Evolutionary conservation across 2,329 filamentous ascomycete genomes (phyloP).

Genomic region (Colletotrichum limetticola): DNA sequence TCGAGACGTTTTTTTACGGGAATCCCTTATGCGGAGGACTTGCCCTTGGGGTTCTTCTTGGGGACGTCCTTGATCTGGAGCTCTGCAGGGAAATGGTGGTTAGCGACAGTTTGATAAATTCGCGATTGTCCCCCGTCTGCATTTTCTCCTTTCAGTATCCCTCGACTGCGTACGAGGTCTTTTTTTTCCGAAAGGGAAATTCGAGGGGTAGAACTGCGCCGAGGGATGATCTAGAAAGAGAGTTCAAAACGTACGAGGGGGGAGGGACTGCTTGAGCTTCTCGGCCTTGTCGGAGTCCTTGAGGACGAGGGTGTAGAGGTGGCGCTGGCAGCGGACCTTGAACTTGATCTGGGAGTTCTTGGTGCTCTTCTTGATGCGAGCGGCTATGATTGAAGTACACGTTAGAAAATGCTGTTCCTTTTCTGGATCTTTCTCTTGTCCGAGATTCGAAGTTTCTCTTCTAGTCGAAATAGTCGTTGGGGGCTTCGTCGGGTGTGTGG

Average conservation of each 20-base stretch:
- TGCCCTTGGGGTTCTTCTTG: slow-evolving; percentile 63
- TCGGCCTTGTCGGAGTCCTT: slow-evolving; percentile 99
- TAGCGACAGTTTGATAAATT: background rate
- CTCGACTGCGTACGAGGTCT: background rate
- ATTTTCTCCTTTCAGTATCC: background rate
- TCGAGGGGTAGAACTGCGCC: background rate
- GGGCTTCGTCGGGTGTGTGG: no score
- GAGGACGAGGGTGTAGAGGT: slow-evolving; percentile 98
- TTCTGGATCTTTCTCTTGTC: background rate
- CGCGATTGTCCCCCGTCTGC: background rate
- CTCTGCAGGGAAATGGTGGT: slow-evolving; percentile 47
- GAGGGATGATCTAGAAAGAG: background rate
- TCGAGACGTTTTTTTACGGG: background rate
- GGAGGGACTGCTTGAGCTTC: slow-evolving; percentile 99
- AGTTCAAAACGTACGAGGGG: slow-evolving; percentile 80
- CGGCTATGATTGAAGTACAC: slow-evolving; percentile 62
- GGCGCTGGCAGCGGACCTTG: slow-evolving; percentile 98
- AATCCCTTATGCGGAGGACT: slow-evolving; percentile 48
- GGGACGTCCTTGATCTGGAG: slow-evolving; percentile 64
- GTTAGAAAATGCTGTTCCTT: slow-evolving; percentile 42
- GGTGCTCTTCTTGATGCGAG: slow-evolving; percentile 96
- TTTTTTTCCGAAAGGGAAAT: background rate
- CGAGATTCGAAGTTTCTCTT: slow-evolving; percentile 29
- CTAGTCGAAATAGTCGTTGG: no score
- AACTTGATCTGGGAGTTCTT: slow-evolving; percentile 96